Conservation (phyloP, 1,284 basidiomycete species). For the Melampsora larici-populina region DNA sequence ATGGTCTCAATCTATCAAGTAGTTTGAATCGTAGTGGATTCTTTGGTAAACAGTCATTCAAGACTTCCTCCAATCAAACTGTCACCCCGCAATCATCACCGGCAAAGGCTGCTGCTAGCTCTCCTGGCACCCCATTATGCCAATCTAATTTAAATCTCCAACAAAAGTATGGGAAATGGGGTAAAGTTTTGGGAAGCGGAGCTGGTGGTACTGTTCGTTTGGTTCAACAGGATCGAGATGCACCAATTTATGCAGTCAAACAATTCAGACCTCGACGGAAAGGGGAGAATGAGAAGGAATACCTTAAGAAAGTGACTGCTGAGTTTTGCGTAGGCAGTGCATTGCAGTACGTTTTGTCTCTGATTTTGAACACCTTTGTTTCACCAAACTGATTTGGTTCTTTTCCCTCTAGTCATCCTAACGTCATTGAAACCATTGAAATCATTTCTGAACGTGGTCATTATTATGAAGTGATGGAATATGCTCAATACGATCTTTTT, state of each 20-base stretch:
- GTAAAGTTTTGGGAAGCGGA: slow-evolving; percentile 86
- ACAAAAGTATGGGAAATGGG: slow-evolving; percentile 99
- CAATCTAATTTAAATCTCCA: slow-evolving; percentile 75
- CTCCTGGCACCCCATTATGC: slow-evolving; percentile 52
- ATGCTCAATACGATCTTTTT: slow-evolving; percentile 96
- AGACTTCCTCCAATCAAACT: not conserved
- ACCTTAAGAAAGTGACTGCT: slow-evolving; percentile 97
- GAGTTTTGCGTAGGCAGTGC: slow-evolving; percentile 71
- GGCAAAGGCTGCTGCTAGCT: not conserved
- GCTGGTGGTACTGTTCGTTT: slow-evolving; percentile 96
- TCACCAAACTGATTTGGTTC: slow-evolving; percentile 59
- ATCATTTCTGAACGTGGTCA: slow-evolving; percentile 97
- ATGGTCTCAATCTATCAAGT: not conserved
- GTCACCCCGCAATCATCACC: not conserved
- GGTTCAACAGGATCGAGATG: slow-evolving; percentile 70
- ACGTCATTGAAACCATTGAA: slow-evolving; percentile 97
- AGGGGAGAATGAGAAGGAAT: slow-evolving; percentile 90
- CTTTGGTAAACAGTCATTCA: not conserved
- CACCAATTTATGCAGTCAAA: slow-evolving; percentile 86
- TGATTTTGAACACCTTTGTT: not conserved
- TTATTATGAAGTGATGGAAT: slow-evolving; percentile 99
- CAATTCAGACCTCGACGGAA: slow-evolving; percentile 85
- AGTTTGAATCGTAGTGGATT: slow-evolving; percentile 3
- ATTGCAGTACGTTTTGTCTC: slow-evolving; percentile 4
- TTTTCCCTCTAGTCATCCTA: slow-evolving; percentile 67